Conservation (phyloP, 306 rosid species). For the Cucumis hystrix region DNA sequence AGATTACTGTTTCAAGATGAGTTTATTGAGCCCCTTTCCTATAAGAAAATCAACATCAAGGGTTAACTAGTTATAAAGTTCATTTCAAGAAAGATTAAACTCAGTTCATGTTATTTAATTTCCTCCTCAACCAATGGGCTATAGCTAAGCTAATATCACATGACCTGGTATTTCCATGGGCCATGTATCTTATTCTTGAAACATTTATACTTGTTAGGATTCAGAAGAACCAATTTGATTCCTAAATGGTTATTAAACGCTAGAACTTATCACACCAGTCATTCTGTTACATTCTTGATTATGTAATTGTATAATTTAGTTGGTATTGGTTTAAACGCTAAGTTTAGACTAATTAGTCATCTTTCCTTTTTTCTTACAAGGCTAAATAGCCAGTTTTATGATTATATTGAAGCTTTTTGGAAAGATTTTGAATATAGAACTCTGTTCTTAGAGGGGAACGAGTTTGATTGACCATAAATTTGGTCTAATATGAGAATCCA, state of each 20-base stretch:
- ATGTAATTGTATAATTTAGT: too few species aligned
- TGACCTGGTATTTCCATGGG: not conserved
- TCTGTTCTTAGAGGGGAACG: not conserved
- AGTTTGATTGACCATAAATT: too few species aligned
- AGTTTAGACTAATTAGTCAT: too few species aligned
- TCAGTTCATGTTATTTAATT: not conserved
- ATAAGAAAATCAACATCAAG: constrained; percentile 20
- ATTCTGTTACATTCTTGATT: not conserved
- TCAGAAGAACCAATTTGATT: not conserved
- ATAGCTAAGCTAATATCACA: not conserved
- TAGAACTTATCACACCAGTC: not conserved
- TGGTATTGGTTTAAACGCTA: too few species aligned
- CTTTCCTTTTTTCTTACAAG: too few species aligned
- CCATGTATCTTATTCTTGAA: not conserved
- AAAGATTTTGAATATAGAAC: not conserved
- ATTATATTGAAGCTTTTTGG: not conserved
- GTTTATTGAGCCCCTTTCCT: constrained; percentile 54
- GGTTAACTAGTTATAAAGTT: not conserved
- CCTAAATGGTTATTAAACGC: not conserved
- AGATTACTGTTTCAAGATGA: constrained; percentile 63
- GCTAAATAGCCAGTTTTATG: not conserved
- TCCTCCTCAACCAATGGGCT: not conserved
- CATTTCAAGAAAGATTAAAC: not conserved
- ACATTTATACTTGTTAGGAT: not conserved
- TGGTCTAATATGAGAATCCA: too few species aligned